phyloP scores from a whole-genome alignment of 208 protist genomes.

The Acanthamoeba castellanii region DNA sequence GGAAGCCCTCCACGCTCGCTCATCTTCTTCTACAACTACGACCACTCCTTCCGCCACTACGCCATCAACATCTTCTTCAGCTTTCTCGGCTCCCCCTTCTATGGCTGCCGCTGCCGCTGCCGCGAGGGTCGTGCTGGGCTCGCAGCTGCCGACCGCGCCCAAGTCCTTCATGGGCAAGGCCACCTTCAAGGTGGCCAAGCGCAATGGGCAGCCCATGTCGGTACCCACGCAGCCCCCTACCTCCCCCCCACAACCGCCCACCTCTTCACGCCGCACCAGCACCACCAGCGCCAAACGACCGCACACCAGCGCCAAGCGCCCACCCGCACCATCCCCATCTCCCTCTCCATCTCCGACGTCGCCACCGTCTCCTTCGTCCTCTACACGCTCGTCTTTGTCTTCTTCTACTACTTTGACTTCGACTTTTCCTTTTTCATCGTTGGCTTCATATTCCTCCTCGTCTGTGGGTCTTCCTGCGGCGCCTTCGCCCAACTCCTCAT shows the following conservation, averaged over 20 bases:
- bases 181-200: not conserved
- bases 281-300: not conserved
- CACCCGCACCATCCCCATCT: no score
- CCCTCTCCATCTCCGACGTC: not conserved
- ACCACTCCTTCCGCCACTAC: not conserved
- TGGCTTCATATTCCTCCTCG: not conserved
- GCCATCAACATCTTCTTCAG: not conserved
- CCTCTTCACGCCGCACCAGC: not conserved
- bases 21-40: not conserved
- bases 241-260: not conserved
- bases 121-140: not conserved
- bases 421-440: not conserved
- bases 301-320: not conserved
- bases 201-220: not conserved
- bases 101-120: not conserved
- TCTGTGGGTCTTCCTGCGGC: not conserved
- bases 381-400: not conserved
- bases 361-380: not conserved
- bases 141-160: not conserved
- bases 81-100: not conserved
- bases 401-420: not conserved
- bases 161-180: conserved; percentile 28
- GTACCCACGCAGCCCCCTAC: not conserved
- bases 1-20: not conserved
- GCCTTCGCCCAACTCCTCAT: not conserved